phyloP scores from a whole-genome alignment of 2,329 filamentous ascomycete species.

The Neobulgaria alba region DNA sequence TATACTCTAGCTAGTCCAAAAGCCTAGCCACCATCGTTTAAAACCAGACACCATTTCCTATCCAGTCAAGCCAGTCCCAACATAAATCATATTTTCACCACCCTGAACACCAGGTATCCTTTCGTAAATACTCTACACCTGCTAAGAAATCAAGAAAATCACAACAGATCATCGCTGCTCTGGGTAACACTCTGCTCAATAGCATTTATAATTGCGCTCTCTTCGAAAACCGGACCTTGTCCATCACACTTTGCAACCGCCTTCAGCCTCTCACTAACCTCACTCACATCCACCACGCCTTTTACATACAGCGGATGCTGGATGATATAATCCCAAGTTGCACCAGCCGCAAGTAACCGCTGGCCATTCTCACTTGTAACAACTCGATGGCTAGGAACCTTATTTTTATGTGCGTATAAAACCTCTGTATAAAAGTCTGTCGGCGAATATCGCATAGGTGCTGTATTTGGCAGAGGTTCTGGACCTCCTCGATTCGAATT shows the following conservation, averaged over 20 bases:
- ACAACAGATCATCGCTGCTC: slow-evolving; percentile 63
- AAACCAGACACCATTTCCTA: background rate
- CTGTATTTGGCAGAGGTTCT: slow-evolving; percentile 38
- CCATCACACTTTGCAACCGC: slow-evolving; percentile 72
- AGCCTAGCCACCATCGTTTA: background rate
- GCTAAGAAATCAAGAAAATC: slow-evolving; percentile 6
- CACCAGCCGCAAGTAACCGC: slow-evolving; percentile 62
- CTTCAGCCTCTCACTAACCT: slow-evolving; percentile 74
- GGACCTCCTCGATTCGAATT: slow-evolving; percentile 31
- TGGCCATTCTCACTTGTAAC: slow-evolving; percentile 58
- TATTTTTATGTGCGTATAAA: slow-evolving; percentile 51
- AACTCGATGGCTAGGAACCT: slow-evolving; percentile 60
- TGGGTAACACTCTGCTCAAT: slow-evolving; percentile 72
- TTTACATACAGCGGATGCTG: slow-evolving; percentile 66
- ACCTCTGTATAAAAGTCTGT: slow-evolving; percentile 63
- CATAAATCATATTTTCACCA: background rate
- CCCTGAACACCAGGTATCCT: background rate
- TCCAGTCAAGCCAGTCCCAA: background rate
- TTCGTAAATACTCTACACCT: slow-evolving; percentile 1
- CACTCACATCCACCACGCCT: slow-evolving; percentile 71
- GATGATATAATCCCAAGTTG: slow-evolving; percentile 87
- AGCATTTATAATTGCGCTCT: slow-evolving; percentile 61
- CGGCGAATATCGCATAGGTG: slow-evolving; percentile 63
- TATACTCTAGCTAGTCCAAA: too few species aligned
- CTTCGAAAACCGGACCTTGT: slow-evolving; percentile 79